These are phyloP conservation scores for Pichia cabralensis DNA, from an alignment of 805 yeast species.

Conservation along the genomic window DNA sequence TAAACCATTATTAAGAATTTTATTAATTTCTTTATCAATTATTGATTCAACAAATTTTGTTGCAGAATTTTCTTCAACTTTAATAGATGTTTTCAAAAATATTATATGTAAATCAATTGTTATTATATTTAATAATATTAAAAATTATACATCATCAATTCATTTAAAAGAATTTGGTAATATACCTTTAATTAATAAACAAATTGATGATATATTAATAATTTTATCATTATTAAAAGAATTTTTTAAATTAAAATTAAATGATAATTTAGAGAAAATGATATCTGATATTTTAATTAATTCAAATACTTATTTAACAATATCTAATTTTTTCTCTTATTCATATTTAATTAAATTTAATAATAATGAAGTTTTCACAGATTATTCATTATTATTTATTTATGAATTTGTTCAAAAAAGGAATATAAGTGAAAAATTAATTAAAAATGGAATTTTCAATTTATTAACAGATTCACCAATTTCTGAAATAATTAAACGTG, in stretches of 20 bases:
- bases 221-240: conserved; percentile 56
- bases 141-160: conserved; percentile 39
- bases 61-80: conserved; percentile 37
- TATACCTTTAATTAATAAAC: conserved; percentile 32
- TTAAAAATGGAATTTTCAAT: conserved; percentile 53
- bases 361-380: conserved; percentile 63
- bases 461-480: conserved; percentile 67
- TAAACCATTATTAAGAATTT: conserved; percentile 51
- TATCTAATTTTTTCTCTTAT: conserved; percentile 56
- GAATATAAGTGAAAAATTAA: conserved; percentile 55
- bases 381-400: conserved; percentile 55
- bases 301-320: conserved; percentile 50
- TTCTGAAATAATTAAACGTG: conserved; percentile 56
- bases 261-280: conserved; percentile 36
- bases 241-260: conserved; percentile 39
- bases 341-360: conserved; percentile 52
- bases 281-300: conserved; percentile 44
- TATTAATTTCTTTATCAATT: conserved; percentile 38
- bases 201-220: conserved; percentile 55
- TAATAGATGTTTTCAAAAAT: conserved; percentile 49
- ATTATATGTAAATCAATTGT: conserved; percentile 61
- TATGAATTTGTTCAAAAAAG: conserved; percentile 57
- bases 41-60: conserved; percentile 28
- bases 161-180: conserved; percentile 28
- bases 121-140: conserved; percentile 46